Evolutionary conservation across 306 rosid species (phyloP).

Genomic region (Urtica urens): DNA sequence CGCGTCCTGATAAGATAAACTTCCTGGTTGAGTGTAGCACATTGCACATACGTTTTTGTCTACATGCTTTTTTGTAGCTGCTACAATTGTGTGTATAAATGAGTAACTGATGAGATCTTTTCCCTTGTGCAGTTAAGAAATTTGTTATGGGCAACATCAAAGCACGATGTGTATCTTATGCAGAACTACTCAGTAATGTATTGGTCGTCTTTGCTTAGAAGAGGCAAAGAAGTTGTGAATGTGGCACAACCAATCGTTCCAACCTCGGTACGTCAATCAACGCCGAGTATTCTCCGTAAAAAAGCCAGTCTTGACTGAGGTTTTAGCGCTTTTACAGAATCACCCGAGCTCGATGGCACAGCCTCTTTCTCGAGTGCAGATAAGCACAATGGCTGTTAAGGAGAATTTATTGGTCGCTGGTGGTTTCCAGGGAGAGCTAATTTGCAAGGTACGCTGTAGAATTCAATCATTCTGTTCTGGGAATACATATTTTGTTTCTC

Average conservation of each 20-base stretch:
- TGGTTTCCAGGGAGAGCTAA: conserved; percentile 90
- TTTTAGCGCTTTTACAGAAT: conserved; percentile 29
- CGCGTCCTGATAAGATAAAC: too few species aligned
- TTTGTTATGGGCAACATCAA: conserved; percentile 87
- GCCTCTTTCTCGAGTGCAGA: conserved; percentile 71
- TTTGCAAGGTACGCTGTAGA: conserved; percentile 66
- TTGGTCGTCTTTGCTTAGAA: conserved; percentile 61
- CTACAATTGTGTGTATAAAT: too few species aligned
- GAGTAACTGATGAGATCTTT: conserved; percentile 18
- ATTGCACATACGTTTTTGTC: too few species aligned
- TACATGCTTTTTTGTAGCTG: too few species aligned
- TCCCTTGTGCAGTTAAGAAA: conserved; percentile 60
- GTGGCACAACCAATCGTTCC: conserved; percentile 66
- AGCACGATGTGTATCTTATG: conserved; percentile 90
- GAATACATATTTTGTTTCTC: background rate
- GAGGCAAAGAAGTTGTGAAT: conserved; percentile 72
- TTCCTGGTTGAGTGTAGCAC: too few species aligned
- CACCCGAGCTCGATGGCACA: conserved; percentile 40
- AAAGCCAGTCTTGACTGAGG: background rate
- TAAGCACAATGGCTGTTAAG: conserved; percentile 90
- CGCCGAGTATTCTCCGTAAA: background rate
- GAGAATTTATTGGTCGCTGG: conserved; percentile 77
- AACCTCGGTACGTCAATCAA: conserved; percentile 36
- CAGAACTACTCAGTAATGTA: conserved; percentile 91
- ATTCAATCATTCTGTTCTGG: background rate